Evolutionary conservation across 352 stramenopile species (phyloP).

Genomic region (Pythium insidiosum): DNA sequence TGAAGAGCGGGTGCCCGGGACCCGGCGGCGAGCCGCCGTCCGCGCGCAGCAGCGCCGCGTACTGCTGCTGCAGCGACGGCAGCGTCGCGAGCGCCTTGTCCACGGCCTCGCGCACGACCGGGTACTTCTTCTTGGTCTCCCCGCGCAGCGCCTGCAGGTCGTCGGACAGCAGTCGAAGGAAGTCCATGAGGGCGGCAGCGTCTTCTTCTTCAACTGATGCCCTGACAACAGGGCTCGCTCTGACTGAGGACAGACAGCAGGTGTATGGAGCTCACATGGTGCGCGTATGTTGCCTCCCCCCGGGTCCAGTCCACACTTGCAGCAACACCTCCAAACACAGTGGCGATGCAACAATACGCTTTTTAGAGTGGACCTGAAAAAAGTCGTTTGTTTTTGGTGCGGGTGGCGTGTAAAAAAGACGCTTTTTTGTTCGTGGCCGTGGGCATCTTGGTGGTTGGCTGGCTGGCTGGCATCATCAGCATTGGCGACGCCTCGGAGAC

Average conservation of each 20-base stretch:
- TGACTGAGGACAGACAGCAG: too few species aligned
- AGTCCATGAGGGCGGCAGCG: constrained; percentile 72
- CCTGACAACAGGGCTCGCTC: neutral
- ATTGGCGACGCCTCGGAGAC: too few species aligned
- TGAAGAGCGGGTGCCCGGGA: constrained; percentile 88
- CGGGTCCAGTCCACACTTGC: too few species aligned
- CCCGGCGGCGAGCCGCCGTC: constrained; percentile 77
- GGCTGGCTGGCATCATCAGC: neutral
- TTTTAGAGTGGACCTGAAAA: constrained; percentile 5
- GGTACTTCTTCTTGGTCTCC: constrained; percentile 88
- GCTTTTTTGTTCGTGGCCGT: neutral
- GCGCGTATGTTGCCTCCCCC: too few species aligned
- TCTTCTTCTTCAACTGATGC: neutral
- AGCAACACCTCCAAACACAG: too few species aligned
- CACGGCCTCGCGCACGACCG: constrained; percentile 94
- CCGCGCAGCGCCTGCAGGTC: constrained; percentile 80
- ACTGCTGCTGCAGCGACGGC: constrained; percentile 91
- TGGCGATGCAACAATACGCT: too few species aligned
- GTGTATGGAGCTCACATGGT: too few species aligned
- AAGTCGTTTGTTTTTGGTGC: constrained; percentile 4
- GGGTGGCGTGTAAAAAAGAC: neutral
- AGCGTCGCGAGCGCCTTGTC: constrained; percentile 93
- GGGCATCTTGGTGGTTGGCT: constrained; percentile 8
- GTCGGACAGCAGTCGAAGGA: constrained; percentile 83
- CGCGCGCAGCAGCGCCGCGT: constrained; percentile 79